A percentile compares a stretch with the other conserved stretches of the same genome.
These are phyloP conservation scores for Salix caprea DNA, from an alignment of 345 rosid species.

Conservation along the genomic window DNA sequence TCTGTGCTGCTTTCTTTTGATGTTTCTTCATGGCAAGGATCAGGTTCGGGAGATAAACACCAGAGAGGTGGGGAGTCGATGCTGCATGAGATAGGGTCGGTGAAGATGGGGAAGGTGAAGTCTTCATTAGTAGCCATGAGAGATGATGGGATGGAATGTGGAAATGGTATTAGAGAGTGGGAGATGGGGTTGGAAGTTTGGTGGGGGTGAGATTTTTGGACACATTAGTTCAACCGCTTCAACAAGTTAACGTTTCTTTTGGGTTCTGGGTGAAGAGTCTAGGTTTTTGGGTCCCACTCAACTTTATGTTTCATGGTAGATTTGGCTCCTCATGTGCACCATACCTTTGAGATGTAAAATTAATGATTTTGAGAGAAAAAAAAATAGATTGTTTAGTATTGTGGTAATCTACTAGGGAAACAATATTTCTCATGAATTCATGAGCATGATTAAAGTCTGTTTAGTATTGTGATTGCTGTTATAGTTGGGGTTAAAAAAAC, in stretches of 20 bases:
- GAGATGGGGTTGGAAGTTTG: conserved; percentile 28
- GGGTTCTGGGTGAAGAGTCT: conserved; percentile 7
- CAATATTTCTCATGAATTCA: too few species aligned
- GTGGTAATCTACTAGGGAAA: too few species aligned
- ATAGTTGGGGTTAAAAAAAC: too few species aligned
- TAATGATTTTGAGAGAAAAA: too few species aligned
- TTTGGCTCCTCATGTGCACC: conserved; percentile 11
- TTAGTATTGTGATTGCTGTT: too few species aligned
- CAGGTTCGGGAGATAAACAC: conserved; percentile 40
- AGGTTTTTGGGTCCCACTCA: conserved; percentile 10
- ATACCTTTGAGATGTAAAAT: background rate
- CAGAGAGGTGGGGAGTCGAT: conserved; percentile 76
- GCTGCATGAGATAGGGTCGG: conserved; percentile 20
- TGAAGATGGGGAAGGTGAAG: conserved; percentile 60
- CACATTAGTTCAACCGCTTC: conserved; percentile 56
- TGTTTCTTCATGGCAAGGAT: conserved; percentile 1
- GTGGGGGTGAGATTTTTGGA: conserved; percentile 22
- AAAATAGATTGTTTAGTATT: too few species aligned
- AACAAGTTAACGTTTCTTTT: conserved; percentile 14
- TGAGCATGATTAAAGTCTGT: too few species aligned
- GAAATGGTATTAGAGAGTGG: background rate
- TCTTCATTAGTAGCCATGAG: conserved; percentile 38
- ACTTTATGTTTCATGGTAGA: background rate
- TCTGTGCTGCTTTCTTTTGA: conserved; percentile 5
- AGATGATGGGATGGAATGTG: background rate